Conservation (phyloP, 495 filamentous ascomycete species). For the Aspergillus homomorphus region DNA sequence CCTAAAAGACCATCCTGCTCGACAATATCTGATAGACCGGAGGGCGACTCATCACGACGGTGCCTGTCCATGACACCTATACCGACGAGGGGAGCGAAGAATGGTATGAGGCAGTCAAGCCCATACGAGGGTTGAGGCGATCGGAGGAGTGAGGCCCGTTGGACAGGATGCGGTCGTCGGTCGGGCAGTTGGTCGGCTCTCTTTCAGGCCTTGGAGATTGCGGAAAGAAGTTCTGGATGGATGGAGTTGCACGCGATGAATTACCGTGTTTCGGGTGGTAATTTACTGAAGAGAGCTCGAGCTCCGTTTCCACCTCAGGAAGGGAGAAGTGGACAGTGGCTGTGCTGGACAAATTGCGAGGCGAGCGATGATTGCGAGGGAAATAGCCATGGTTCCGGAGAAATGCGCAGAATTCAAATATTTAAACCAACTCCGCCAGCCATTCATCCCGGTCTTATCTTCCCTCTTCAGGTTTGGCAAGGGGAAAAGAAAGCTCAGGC, state of each 20-base stretch:
- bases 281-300: neutral
- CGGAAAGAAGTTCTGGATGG: slow-evolving; percentile 5
- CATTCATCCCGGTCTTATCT: neutral
- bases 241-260: slow-evolving; percentile 33
- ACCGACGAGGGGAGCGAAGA: slow-evolving; percentile 24
- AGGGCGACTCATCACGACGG: slow-evolving; percentile 46
- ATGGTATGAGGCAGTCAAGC: slow-evolving; percentile 24
- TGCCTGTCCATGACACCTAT: slow-evolving; percentile 44
- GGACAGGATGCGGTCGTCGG: neutral
- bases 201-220: slow-evolving; percentile 1
- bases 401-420: neutral
- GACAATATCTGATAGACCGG: slow-evolving; percentile 45
- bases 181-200: slow-evolving; percentile 6
- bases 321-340: neutral
- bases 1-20: slow-evolving; percentile 50
- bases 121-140: slow-evolving; percentile 22
- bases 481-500: neutral
- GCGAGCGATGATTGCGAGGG: neutral
- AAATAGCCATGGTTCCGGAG: neutral
- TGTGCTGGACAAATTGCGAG: neutral
- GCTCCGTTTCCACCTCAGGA: neutral
- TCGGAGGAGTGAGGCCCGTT: slow-evolving; percentile 1
- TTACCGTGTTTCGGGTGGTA: slow-evolving; percentile 32
- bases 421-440: neutral
- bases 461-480: neutral